Evolutionary conservation across 1,139 yeast genomes (phyloP).

Genomic region (Chernovozyma aurita): DNA sequence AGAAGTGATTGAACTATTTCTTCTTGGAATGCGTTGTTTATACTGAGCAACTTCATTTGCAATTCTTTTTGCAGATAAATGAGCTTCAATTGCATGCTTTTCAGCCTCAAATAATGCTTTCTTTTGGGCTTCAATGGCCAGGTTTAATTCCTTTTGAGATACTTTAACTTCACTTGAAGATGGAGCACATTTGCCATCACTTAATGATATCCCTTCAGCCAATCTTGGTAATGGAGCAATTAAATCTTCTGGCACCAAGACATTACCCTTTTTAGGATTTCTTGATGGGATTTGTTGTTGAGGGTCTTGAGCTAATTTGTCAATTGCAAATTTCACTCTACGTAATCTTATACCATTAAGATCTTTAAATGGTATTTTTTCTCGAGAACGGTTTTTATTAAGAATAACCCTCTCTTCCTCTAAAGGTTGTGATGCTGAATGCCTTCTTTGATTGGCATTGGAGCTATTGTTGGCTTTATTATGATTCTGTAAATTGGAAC

Average conservation of each 20-base stretch:
- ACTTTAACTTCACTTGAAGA: constrained; percentile 22
- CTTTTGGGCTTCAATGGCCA: constrained; percentile 56
- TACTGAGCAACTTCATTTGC: constrained; percentile 57
- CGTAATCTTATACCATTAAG: constrained; percentile 33
- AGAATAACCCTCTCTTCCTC: constrained; percentile 29
- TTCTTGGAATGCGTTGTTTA: constrained; percentile 13
- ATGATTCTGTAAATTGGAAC: neutral
- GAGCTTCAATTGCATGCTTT: constrained; percentile 73
- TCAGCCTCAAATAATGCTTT: constrained; percentile 56
- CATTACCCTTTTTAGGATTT: constrained; percentile 76
- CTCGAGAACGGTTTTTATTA: constrained; percentile 43
- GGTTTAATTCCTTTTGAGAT: constrained; percentile 46
- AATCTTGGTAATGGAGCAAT: constrained; percentile 59
- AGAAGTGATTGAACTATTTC: neutral
- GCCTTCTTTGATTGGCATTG: neutral
- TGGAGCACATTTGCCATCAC: constrained; percentile 21
- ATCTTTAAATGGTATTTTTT: constrained; percentile 34
- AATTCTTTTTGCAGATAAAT: constrained; percentile 61
- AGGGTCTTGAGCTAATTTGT: constrained; percentile 70
- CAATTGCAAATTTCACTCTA: constrained; percentile 73
- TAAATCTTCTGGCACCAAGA: constrained; percentile 68
- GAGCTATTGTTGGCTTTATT: neutral
- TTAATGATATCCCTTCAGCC: constrained; percentile 55
- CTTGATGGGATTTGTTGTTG: constrained; percentile 95
- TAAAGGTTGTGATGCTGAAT: neutral